Evolutionary conservation across 2,329 filamentous ascomycete genomes (phyloP).

Genomic region (Trichoderma koningii): DNA sequence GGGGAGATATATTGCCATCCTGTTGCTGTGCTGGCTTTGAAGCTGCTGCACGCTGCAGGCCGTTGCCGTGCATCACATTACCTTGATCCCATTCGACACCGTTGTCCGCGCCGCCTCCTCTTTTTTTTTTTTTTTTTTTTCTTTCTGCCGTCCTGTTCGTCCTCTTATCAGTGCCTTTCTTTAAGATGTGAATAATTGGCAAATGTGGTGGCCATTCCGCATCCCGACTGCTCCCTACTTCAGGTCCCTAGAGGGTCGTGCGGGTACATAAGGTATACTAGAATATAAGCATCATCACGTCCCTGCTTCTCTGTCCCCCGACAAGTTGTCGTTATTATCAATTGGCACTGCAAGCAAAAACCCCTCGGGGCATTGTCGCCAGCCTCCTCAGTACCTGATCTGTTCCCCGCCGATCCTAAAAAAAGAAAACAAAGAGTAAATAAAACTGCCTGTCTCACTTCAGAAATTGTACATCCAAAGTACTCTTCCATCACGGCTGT

Average conservation of each 20-base stretch:
- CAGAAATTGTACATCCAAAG: too few species aligned
- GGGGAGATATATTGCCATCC: not conserved
- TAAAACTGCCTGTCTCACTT: too few species aligned
- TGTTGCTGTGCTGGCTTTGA: slow-evolving; percentile 8
- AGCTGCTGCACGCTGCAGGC: slow-evolving; percentile 7
- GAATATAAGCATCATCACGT: not conserved
- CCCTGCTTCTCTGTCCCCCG: not conserved
- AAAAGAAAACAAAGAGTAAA: too few species aligned
- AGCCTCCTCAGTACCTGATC: not conserved
- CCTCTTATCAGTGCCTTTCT: too few species aligned
- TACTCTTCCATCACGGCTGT: not conserved
- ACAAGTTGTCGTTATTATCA: not conserved
- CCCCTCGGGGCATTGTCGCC: not conserved
- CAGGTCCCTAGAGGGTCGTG: too few species aligned
- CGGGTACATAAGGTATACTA: too few species aligned
- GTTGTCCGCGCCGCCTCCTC: not conserved
- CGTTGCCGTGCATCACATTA: slow-evolving; percentile 3
- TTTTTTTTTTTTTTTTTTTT: not conserved
- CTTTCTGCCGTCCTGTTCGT: not conserved
- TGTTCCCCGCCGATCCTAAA: not conserved
- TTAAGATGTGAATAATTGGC: too few species aligned
- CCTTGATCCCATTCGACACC: not conserved
- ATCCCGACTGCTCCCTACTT: too few species aligned
- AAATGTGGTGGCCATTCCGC: too few species aligned
- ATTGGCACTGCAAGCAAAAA: not conserved